Evolutionary conservation across 2,329 filamentous ascomycete species (phyloP).

Genomic region (Mycosphaerella sp.): DNA sequence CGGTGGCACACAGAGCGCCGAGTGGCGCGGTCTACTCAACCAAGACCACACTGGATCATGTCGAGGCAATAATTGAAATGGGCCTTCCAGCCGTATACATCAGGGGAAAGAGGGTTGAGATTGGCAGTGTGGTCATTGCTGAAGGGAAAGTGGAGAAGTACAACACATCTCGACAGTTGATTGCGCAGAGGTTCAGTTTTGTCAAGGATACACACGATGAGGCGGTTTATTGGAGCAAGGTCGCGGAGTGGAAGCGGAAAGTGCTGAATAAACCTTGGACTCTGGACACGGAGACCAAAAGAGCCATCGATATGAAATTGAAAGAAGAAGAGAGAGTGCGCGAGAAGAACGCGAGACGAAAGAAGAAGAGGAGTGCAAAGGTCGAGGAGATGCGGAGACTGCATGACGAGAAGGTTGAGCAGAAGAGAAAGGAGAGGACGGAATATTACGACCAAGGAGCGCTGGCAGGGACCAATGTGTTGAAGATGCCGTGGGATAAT

Average conservation of each 20-base stretch:
- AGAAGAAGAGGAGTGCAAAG: conserved; percentile 32
- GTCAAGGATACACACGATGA: conserved; percentile 51
- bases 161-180: conserved; percentile 46
- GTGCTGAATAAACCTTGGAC: conserved; percentile 51
- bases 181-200: conserved; percentile 47
- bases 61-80: conserved; percentile 34
- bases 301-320: conserved; percentile 37
- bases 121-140: conserved; percentile 49
- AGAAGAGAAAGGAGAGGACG: conserved; percentile 38
- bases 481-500: conserved; percentile 21
- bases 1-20: conserved; percentile 2
- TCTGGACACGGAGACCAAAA: conserved; percentile 41
- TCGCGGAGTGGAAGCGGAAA: conserved; percentile 43
- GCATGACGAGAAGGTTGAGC: conserved; percentile 35
- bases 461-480: conserved; percentile 23
- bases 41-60: conserved; percentile 34
- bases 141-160: conserved; percentile 53
- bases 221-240: conserved; percentile 47
- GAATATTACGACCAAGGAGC: conserved; percentile 34
- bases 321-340: conserved; percentile 33
- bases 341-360: conserved; percentile 30
- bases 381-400: conserved; percentile 31
- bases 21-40: conserved; percentile 2
- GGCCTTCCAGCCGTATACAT: conserved; percentile 42
- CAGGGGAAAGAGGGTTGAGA: conserved; percentile 32